Base-by-base conservation (phyloP, 169 alveolate genomes). In the Plasmodium billcollinsi region DNA sequence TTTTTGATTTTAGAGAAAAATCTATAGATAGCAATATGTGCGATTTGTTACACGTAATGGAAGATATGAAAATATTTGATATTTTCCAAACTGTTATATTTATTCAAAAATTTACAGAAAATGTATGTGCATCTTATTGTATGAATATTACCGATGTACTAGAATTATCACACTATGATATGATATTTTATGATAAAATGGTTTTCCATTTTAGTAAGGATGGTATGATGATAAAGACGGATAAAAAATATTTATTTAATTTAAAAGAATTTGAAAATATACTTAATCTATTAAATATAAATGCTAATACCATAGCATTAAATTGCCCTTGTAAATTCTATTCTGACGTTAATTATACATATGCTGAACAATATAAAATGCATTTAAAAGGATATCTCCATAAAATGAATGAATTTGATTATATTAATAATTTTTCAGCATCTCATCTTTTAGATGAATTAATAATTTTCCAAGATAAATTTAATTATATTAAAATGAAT, bases 111-210 rank as follows among this genome's bases (percentile, higher is more conserved):
- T 43, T 83, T 11, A 83, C 61, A 15, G 59, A 83, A 58, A 21
- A 26, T 20, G 65, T 83, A 24, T 83, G 91, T 83, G 66, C 83
- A 2, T 83, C 91, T 11, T 83, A 83, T 63, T 83, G 91, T 72
- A 58, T 69, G 91, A 50, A 43, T 11, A 56, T 83, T 43, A 83
- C 91, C 15, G 66, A 69, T 67, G 72, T 47, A 3, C 21, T 83
- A 21, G 91, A 83, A 29, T 47, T 83, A 15, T 62, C 62, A 56
- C 69, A 83, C 70, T 63, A 54, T 83, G 91, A 83, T 14, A 54
- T 83, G 85, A 15, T 83, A 39, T 49, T 83, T 29, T 83, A 69
- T 43, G 72, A 67, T 15, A 58, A 56, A 14, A 69, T 83, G 91
- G 24, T 21, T 24, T 45, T 83, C 12, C 21, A n/a, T 21, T 83